Evolutionary conservation across 2,329 filamentous ascomycete genomes (phyloP).

Genomic region (Colletotrichum lentis): DNA sequence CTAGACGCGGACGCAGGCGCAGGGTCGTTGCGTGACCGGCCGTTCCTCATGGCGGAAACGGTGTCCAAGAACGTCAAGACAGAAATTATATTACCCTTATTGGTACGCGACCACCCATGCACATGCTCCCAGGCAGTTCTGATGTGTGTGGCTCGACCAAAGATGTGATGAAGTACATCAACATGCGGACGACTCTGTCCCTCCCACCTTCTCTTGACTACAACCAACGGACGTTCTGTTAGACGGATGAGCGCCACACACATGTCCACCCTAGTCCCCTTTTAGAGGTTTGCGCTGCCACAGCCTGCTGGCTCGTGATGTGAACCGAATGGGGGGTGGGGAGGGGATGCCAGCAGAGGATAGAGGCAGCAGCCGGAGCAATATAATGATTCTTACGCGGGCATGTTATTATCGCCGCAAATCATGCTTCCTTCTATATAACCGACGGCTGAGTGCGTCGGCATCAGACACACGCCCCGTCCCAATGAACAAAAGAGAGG

Average conservation of each 20-base stretch:
- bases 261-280: neutral
- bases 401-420: neutral
- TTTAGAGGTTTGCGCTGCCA: neutral
- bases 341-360: neutral
- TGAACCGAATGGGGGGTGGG: too few species aligned
- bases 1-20: constrained; percentile 1
- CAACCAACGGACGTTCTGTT: neutral
- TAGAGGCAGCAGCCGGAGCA: neutral
- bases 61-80: neutral
- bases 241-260: neutral
- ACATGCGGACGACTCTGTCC: neutral
- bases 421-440: constrained; percentile 3
- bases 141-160: neutral
- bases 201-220: too few species aligned
- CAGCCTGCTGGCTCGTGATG: neutral
- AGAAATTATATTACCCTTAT: neutral
- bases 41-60: neutral
- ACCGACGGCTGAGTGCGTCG: neutral
- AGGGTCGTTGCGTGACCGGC: neutral
- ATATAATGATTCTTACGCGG: neutral
- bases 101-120: constrained; percentile 15
- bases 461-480: neutral
- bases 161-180: constrained; percentile 13
- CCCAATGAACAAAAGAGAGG: neutral
- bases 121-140: neutral